These are phyloP conservation scores for Mucor saturninus DNA, from an alignment of 371 early-diverging fungal genomes.

Conservation along the genomic window DNA sequence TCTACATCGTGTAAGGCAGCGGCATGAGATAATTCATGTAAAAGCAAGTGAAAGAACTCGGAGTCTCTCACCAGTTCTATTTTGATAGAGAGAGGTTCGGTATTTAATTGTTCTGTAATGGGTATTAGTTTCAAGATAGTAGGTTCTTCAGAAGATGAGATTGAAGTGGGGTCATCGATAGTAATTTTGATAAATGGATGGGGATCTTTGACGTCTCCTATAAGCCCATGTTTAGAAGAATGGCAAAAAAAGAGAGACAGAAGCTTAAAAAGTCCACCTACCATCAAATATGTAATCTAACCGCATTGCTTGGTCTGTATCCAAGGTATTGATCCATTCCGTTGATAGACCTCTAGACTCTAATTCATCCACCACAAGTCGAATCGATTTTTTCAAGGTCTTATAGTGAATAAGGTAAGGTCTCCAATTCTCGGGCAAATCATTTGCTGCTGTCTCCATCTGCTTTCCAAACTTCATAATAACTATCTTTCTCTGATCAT, in stretches of 20 bases:
- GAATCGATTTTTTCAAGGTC: conserved; percentile 69
- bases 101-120: conserved; percentile 14
- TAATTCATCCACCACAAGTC: conserved; percentile 69
- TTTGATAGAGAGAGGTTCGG: conserved; percentile 35
- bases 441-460: conserved; percentile 62
- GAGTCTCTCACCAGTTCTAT: conserved; percentile 61
- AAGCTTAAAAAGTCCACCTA: conserved; percentile 11
- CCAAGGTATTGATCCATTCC: conserved; percentile 37
- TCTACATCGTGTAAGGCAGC: conserved; percentile 47
- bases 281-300: conserved; percentile 54
- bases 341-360: conserved; percentile 48
- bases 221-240: background rate
- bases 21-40: conserved; percentile 54
- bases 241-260: background rate
- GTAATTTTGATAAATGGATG: conserved; percentile 47
- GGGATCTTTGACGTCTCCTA: conserved; percentile 40
- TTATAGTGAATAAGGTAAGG: conserved; percentile 76
- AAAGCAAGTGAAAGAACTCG: conserved; percentile 60
- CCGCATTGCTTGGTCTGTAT: conserved; percentile 29
- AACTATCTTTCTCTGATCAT: conserved; percentile 11
- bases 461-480: conserved; percentile 69
- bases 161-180: conserved; percentile 28
- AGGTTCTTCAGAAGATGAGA: conserved; percentile 17
- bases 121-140: conserved; percentile 24
- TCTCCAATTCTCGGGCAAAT: conserved; percentile 72